Evolutionary conservation across 768 basidiomycete genomes (phyloP).

Genomic region (Lactarius trivialis): DNA sequence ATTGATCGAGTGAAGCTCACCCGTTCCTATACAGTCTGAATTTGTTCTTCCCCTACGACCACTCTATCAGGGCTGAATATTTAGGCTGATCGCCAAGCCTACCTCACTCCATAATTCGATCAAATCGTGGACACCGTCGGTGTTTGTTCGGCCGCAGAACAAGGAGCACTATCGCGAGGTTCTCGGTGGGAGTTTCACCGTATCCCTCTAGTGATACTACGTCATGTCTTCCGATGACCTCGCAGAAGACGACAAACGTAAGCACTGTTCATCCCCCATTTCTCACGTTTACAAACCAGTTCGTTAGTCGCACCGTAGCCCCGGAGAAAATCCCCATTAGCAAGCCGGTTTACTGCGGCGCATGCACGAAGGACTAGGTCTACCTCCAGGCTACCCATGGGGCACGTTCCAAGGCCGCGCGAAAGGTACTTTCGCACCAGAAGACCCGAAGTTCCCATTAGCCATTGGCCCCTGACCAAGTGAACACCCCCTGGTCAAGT

Average conservation of each 20-base stretch:
- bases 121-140: not conserved
- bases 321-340: constrained; percentile 26
- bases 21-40: constrained; percentile 24
- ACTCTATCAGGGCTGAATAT: constrained; percentile 29
- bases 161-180: constrained; percentile 27
- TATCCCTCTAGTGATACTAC: constrained; percentile 36
- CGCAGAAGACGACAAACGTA: constrained; percentile 28
- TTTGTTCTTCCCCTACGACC: constrained; percentile 30
- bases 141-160: constrained; percentile 25
- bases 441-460: constrained; percentile 30
- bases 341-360: constrained; percentile 37
- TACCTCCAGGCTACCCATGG: constrained; percentile 27
- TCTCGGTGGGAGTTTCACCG: constrained; percentile 29
- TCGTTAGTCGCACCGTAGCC: constrained; percentile 1
- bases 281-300: not conserved
- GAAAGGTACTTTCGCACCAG: constrained; percentile 27
- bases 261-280: constrained; percentile 4
- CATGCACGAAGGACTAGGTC: constrained; percentile 32
- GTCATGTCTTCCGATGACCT: constrained; percentile 29
- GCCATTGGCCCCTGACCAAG: constrained; percentile 35
- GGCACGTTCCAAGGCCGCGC: constrained; percentile 27
- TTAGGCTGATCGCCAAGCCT: constrained; percentile 25
- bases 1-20: not conserved
- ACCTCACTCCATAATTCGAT: constrained; percentile 24
- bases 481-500: constrained; percentile 36